A percentile compares a stretch with the other conserved stretches of the same genome.
These are phyloP conservation scores for Kwoniella newhampshirensis DNA, from an alignment of 768 basidiomycete species.

Conservation along the genomic window DNA sequence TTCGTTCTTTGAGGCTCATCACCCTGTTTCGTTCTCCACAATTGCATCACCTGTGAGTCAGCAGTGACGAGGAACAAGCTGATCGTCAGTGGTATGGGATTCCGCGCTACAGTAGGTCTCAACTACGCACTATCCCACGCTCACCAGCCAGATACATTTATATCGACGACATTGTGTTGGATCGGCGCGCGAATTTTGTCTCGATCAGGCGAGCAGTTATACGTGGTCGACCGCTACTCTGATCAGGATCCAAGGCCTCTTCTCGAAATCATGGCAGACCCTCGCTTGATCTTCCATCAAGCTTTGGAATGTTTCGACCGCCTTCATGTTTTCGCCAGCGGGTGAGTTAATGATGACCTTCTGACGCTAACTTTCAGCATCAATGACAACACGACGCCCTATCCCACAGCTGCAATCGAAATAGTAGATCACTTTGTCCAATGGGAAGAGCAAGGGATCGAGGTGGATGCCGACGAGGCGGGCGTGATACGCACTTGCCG, in stretches of 20 bases:
- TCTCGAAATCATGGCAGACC: slow-evolving; percentile 44
- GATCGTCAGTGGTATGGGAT: slow-evolving; percentile 25
- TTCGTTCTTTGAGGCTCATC: slow-evolving; percentile 38
- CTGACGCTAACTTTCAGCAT: slow-evolving; percentile 10
- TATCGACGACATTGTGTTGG: slow-evolving; percentile 28
- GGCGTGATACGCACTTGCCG: slow-evolving; percentile 29
- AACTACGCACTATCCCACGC: background rate
- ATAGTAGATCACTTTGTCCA: slow-evolving; percentile 31
- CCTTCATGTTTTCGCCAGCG: slow-evolving; percentile 39
- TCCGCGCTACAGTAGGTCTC: slow-evolving; percentile 36
- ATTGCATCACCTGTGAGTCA: slow-evolving; percentile 40
- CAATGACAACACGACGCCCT: slow-evolving; percentile 40
- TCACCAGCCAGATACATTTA: slow-evolving; percentile 25
- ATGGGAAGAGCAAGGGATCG: slow-evolving; percentile 25
- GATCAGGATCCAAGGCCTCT: slow-evolving; percentile 38
- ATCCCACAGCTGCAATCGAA: slow-evolving; percentile 39
- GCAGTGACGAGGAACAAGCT: background rate
- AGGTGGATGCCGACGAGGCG: slow-evolving; percentile 31
- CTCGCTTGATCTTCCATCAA: slow-evolving; percentile 30
- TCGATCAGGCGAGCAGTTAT: slow-evolving; percentile 40
- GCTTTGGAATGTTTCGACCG: slow-evolving; percentile 25
- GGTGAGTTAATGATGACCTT: slow-evolving; percentile 17
- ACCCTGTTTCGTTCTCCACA: slow-evolving; percentile 35
- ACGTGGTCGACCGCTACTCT: slow-evolving; percentile 30
- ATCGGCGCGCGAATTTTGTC: slow-evolving; percentile 36